Conservation (phyloP, 176 grass and related monocot species). For the Musa troglodytarum region DNA sequence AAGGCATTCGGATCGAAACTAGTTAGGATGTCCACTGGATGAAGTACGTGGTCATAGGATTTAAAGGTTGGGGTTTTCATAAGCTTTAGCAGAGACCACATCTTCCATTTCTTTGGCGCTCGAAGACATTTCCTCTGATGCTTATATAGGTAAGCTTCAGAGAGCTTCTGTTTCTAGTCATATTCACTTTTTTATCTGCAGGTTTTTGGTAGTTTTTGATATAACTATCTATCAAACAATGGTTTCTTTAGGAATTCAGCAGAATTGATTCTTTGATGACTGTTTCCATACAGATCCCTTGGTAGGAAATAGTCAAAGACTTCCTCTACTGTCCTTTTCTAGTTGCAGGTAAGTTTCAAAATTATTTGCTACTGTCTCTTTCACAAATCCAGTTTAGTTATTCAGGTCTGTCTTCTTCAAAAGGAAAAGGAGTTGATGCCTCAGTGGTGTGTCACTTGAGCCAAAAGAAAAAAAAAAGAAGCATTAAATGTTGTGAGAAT, state of each 20-base stretch:
- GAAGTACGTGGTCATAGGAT: background rate
- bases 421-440: conserved; percentile 12
- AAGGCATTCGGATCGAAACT: background rate
- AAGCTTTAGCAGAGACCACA: background rate
- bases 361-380: conserved; percentile 32
- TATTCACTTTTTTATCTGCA: background rate
- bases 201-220: background rate
- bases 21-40: too few species aligned
- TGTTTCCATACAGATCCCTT: conserved; percentile 34
- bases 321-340: conserved; percentile 10
- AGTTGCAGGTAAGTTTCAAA: conserved; percentile 38
- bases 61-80: conserved; percentile 19
- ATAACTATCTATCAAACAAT: background rate
- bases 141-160: conserved; percentile 41
- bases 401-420: conserved; percentile 26
- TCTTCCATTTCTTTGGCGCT: background rate
- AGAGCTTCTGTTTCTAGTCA: conserved; percentile 22
- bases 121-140: conserved; percentile 19
- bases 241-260: conserved; percentile 3
- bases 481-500: background rate
- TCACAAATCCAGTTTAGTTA: conserved; percentile 39
- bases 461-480: background rate
- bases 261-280: conserved; percentile 46
- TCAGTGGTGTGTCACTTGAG: background rate
- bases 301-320: conserved; percentile 43